Evolutionary conservation across 2,329 filamentous ascomycete genomes (phyloP).

Genomic region (Sclerotinia nivalis): DNA sequence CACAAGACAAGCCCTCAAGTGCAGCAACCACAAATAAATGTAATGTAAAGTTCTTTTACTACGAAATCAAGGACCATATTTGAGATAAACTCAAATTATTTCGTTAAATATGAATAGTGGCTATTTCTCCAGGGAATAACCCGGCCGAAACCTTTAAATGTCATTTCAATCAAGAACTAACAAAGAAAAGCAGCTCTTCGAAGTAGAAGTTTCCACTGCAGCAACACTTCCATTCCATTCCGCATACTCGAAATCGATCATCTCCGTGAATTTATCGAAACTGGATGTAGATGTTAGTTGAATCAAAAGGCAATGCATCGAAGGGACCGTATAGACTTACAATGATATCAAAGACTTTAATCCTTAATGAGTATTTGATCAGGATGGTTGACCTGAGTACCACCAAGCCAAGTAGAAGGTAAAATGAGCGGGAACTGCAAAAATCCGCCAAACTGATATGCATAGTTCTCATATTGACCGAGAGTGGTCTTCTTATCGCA

Average conservation of each 20-base stretch:
- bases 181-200: neutral
- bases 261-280: neutral
- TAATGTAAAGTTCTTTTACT: neutral
- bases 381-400: neutral
- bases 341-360: neutral
- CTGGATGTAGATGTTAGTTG: neutral
- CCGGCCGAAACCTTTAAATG: too few species aligned
- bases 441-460: neutral
- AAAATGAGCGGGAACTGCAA: conserved; percentile 7
- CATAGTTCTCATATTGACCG: neutral
- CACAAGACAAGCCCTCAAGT: neutral
- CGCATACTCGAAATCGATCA: neutral
- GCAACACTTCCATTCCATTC: too few species aligned
- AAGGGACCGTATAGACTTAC: neutral
- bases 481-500: neutral
- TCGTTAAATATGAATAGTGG: neutral
- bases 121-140: neutral
- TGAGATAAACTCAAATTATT: neutral
- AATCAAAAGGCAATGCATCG: fast-evolving
- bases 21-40: neutral
- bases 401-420: neutral
- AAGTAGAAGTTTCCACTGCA: neutral
- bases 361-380: neutral
- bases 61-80: neutral
- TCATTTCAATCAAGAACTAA: neutral